These are phyloP conservation scores for Salix purpurea DNA, from an alignment of 345 rosid species.

Conservation along the genomic window DNA sequence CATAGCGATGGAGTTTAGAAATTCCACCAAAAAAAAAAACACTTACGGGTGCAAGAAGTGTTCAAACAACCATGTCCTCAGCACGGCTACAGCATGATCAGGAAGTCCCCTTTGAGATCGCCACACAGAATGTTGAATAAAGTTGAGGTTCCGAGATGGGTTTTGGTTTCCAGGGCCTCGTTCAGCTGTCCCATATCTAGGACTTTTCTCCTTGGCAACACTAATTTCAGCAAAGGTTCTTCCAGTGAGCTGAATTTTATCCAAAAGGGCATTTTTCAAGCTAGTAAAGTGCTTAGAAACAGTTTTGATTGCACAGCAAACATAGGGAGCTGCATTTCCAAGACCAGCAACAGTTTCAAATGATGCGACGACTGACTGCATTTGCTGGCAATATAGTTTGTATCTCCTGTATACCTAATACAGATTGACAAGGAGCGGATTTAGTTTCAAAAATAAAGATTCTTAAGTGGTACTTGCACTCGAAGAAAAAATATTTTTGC, in stretches of 20 bases:
- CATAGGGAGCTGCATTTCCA: conserved; percentile 20
- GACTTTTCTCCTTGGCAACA: not conserved
- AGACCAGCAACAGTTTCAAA: conserved; percentile 25
- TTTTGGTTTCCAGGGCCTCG: not conserved
- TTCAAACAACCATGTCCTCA: conserved; percentile 26
- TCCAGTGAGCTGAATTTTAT: conserved; percentile 11
- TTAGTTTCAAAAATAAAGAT: not conserved
- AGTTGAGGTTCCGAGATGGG: not conserved
- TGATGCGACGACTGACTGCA: conserved; percentile 22
- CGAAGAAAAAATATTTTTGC: not conserved
- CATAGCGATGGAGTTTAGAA: too few species aligned
- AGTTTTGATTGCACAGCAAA: conserved; percentile 6
- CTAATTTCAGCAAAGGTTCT: not conserved
- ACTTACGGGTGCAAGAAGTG: conserved; percentile 35
- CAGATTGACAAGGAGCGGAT: not conserved
- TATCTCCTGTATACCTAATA: conserved; percentile 18
- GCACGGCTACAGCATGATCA: conserved; percentile 25
- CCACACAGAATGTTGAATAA: conserved; percentile 19
- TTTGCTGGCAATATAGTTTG: conserved; percentile 23
- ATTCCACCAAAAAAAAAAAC: not conserved
- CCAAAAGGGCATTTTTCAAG: conserved; percentile 21
- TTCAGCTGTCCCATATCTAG: conserved; percentile 1
- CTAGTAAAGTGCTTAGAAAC: conserved; percentile 20
- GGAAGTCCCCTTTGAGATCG: conserved; percentile 31
- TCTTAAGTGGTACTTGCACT: not conserved